A percentile compares a stretch with the other conserved stretches of the same genome.
These are phyloP conservation scores for Nakaseomyces delphensis DNA, from an alignment of 1,139 yeast species.

Conservation along the genomic window DNA sequence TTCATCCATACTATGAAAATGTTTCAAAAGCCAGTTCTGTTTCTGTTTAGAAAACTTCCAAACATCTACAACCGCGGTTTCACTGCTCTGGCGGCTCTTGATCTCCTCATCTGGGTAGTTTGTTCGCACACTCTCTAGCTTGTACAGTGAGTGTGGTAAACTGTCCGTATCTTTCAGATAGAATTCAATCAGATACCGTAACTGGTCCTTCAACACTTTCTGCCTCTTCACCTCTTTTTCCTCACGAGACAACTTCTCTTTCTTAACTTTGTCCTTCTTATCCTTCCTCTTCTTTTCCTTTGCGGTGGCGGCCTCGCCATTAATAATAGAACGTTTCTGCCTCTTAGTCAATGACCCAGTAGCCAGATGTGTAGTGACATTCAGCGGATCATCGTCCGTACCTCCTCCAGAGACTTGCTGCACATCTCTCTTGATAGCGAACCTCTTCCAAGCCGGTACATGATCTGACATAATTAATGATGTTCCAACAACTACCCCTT, in stretches of 20 bases:
- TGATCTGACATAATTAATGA: constrained; percentile 30
- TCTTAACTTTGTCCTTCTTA: constrained; percentile 47
- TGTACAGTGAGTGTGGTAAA: constrained; percentile 20
- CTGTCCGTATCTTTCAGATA: constrained; percentile 40
- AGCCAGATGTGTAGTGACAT: constrained; percentile 39
- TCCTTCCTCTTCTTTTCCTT: constrained; percentile 30
- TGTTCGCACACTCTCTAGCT: constrained; percentile 19
- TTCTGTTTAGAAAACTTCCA: constrained; percentile 96
- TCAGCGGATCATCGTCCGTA: constrained; percentile 30
- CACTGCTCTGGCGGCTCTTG: constrained; percentile 11
- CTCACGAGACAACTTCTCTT: constrained; percentile 64
- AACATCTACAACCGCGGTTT: constrained; percentile 19
- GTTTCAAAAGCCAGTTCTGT: constrained; percentile 83
- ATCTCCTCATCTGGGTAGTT: constrained; percentile 16
- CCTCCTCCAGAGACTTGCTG: constrained; percentile 9
- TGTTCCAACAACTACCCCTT: no score
- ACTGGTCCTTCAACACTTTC: constrained; percentile 55
- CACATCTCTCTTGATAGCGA: constrained; percentile 46
- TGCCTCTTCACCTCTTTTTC: constrained; percentile 39
- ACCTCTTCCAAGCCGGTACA: constrained; percentile 86
- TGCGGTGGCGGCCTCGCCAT: constrained; percentile 25
- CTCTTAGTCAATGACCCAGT: constrained; percentile 40
- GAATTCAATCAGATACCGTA: constrained; percentile 63
- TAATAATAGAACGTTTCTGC: constrained; percentile 41
- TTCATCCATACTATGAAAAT: constrained; percentile 48